Conservation (phyloP, 345 rosid species). For the Abelmoschus esculentus region DNA sequence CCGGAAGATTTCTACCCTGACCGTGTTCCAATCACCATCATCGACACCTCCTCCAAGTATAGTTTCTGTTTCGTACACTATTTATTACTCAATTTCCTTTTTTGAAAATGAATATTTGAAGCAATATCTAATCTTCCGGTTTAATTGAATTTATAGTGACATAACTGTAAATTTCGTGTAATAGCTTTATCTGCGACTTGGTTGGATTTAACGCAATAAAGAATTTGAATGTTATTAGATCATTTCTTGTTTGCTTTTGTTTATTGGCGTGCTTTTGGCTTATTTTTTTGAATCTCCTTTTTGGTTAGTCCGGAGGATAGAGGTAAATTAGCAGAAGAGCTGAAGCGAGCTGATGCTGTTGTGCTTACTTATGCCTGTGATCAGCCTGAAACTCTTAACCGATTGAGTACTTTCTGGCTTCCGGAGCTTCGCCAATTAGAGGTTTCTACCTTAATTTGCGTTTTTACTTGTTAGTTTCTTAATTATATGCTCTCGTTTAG, state of each 20-base stretch:
- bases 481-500: no score
- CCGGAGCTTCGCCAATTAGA: conserved; percentile 37
- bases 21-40: conserved; percentile 73
- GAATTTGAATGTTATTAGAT: background rate
- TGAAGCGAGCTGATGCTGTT: conserved; percentile 72
- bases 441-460: conserved; percentile 8
- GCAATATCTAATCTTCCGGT: no score
- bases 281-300: background rate
- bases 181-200: background rate
- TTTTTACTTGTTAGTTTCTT: background rate
- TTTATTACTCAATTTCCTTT: no score
- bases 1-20: conserved; percentile 81
- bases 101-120: background rate
- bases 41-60: conserved; percentile 84
- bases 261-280: background rate
- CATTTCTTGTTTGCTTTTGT: background rate
- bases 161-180: background rate
- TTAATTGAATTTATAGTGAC: background rate
- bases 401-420: conserved; percentile 70
- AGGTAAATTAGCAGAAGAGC: conserved; percentile 51
- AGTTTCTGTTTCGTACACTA: background rate
- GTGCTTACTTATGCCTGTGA: conserved; percentile 80
- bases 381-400: conserved; percentile 48
- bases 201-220: background rate
- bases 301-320: conserved; percentile 51